Base-by-base conservation (phyloP, 2,329 filamentous ascomycete genomes). In the Alternaria sp. region DNA sequence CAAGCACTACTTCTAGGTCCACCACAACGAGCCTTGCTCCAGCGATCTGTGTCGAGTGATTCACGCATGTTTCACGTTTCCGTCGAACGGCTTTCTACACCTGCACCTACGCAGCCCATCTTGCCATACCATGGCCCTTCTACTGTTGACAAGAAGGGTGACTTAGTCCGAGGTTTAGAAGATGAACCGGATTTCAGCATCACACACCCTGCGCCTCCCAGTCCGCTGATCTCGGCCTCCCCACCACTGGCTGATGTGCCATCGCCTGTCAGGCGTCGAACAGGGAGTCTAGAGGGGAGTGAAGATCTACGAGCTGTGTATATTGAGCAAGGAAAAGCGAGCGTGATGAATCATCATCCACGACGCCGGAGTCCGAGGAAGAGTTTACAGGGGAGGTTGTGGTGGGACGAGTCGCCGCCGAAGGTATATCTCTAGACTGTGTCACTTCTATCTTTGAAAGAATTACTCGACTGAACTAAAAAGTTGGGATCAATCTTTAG, bases 261-360 rank as follows among this genome's bases (percentile, higher is more conserved):
- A 16, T 52, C 50, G 4, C 36, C 36, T 6, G 50, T 52, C 22
- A 52, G 28, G 36, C 32, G 53, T 4, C 53, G 53, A 27, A 28
- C 41, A 7, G 53, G 53, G 2, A 28, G 53, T 28, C 27, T 38
- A 10, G 43, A 48, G 10, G 28, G 30, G 3, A 48, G 41, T 12
- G 41, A 14, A 16, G n/a, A 48, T 40, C n/a, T 55, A 16, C 28
- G 53, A 16, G 28, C 28, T 14, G 41, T 38, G 5, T 55, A 46
- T 11, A 34, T 55, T 4, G 53, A 55, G n/a, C 53, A 55, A 20
- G 53, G 53, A n/a, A 50, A 30, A 50, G 46, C 46, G 30, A 36
- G 30, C 8, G 18, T 27, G 10, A 27, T 50, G 12, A 27, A 22
- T 14, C 22, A 4, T 50, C 46, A 32, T 38, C 30, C 20, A 14